Percentiles rank a stretch among this genome's conserved stretches.
Conservation (phyloP, 306 rosid species). For the Mimosa bimucronata region DNA sequence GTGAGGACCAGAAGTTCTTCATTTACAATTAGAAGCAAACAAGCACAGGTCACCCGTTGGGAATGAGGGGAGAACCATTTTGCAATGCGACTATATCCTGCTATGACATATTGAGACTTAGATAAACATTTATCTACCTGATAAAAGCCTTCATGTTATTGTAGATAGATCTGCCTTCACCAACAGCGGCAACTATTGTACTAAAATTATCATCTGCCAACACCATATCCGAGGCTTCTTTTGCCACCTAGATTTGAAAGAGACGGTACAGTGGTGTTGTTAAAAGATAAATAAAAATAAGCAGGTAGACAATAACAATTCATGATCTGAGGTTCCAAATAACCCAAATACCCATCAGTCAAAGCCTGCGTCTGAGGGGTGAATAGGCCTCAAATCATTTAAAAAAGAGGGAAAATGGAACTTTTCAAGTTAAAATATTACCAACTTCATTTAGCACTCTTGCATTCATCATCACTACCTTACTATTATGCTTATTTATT, state of each 20-base stretch:
- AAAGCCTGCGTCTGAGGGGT: not conserved
- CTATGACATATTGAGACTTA: not conserved
- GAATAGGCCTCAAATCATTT: constrained; percentile 10
- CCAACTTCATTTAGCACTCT: not conserved
- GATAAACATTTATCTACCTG: constrained; percentile 54
- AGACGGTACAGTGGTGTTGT: constrained; percentile 1
- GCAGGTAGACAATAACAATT: not conserved
- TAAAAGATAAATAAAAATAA: not conserved
- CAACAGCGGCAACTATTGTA: constrained; percentile 92
- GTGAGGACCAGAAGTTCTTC: no score
- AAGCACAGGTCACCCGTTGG: not conserved
- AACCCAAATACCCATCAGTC: constrained; percentile 15
- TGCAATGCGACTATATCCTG: constrained; percentile 6
- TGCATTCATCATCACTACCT: constrained; percentile 5
- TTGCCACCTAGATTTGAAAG: constrained; percentile 71
- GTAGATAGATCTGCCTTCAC: constrained; percentile 97
- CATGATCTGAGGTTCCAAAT: not conserved
- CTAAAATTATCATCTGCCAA: constrained; percentile 95
- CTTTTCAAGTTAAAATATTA: not conserved
- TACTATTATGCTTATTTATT: not conserved
- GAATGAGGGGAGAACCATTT: not conserved
- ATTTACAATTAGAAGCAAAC: not conserved
- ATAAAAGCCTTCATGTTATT: constrained; percentile 96
- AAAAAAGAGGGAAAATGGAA: not conserved
- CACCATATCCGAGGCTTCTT: constrained; percentile 98